Evolutionary conservation across 1,284 basidiomycete species (phyloP), one percentile per base, ranked within the genome.

Genomic region (Malassezia obtusa): DNA sequence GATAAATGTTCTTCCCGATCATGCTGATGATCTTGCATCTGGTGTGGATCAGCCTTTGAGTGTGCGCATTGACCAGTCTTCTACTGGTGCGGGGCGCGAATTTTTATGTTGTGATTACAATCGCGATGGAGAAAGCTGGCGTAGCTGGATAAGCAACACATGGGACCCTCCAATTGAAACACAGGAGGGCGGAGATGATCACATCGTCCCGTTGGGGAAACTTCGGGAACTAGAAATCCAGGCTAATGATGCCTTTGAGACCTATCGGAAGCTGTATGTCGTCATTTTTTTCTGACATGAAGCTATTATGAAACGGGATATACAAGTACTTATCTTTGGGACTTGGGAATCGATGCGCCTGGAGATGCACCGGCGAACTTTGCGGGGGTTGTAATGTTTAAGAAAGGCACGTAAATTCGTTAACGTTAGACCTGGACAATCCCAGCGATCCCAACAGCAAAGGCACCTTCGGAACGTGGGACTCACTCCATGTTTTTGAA

Each of bases 301-400:
- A 40, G 38, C 38, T 40, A 98, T 79, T 95, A 83, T 76, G 92
- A 96, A 75, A 90, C 91, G 5, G 94, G 94, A 4, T 84, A 89
- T 1, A 94, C 90, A n/a, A 90, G 87, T 17, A 92, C 94, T 15
- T 99, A 94, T 76, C 82, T 99, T 11, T 99, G 94, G 94, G 94
- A 98, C 71, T 79, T 92, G 19, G 91, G 95, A 53, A 90, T 94
- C 26, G 63, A 62, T n/a, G 49, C 60, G 17, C 11, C 57, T 8
- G 52, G 47, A 12, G 58, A 54, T 1, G 31, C 57, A 61, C 88
- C 89, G 21, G 76, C 75, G 36, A 74, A 75, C 50, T 98, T 96
- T 76, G 94, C 94, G 4, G 94, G 94, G 10, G 94, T 94, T 0
- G 91, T 98, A 0, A 77, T 99, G 41, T 78, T 99, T 61, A 95